Evolutionary conservation across 2,329 filamentous ascomycete genomes (phyloP).

Genomic region (Penicillium sp.): DNA sequence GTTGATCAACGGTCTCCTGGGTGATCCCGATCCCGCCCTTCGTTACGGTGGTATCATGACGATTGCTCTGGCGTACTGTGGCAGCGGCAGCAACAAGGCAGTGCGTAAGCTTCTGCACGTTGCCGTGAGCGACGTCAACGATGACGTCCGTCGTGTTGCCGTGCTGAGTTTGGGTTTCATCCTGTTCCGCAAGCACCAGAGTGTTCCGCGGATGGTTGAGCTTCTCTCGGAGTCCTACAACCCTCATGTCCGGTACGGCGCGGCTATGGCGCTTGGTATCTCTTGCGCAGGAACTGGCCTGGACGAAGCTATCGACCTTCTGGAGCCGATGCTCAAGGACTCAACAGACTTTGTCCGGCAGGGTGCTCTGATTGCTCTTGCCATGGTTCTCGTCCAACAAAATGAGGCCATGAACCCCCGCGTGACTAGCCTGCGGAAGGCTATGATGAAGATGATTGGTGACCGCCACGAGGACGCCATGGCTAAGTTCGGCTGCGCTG

Average conservation of each 20-base stretch:
- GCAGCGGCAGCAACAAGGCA: slow-evolving; percentile 96
- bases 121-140: slow-evolving; percentile 95
- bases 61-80: slow-evolving; percentile 95
- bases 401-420: slow-evolving; percentile 99
- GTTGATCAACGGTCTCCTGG: slow-evolving; percentile 86
- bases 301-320: slow-evolving; percentile 90
- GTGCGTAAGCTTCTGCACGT: slow-evolving; percentile 93
- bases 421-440: slow-evolving; percentile 85
- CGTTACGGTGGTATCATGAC: slow-evolving; percentile 98
- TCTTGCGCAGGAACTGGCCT: slow-evolving; percentile 95
- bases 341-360: slow-evolving; percentile 98
- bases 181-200: slow-evolving; percentile 94
- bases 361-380: slow-evolving; percentile 85
- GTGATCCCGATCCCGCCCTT: slow-evolving; percentile 88
- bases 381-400: slow-evolving; percentile 99
- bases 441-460: slow-evolving; percentile 85
- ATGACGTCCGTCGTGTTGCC: slow-evolving; percentile 91
- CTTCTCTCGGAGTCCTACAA: slow-evolving; percentile 98
- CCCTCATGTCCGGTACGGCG: slow-evolving; percentile 94
- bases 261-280: slow-evolving; percentile 96
- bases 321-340: slow-evolving; percentile 99
- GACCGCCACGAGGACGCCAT: slow-evolving; percentile 98
- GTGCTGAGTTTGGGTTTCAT: slow-evolving; percentile 99
- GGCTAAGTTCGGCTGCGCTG: slow-evolving; percentile 95
- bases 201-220: slow-evolving; percentile 97